A percentile compares a stretch with the other conserved stretches of the same genome.
phyloP scores from a whole-genome alignment of 169 alveolate species.

The Eimeria falciformis region DNA sequence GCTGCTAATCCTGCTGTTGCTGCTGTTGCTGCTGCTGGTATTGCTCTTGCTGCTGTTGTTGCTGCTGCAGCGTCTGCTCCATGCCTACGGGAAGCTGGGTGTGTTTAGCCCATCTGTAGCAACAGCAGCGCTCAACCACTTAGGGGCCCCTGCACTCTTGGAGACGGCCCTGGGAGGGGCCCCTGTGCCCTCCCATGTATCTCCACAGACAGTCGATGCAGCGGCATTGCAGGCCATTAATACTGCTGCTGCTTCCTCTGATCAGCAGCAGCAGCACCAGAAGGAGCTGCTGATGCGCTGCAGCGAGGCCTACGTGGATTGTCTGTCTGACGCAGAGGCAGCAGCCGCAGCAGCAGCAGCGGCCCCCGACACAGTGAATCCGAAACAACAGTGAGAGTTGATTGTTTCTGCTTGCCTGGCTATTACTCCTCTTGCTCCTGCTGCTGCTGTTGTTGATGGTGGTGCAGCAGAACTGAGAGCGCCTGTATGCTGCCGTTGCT shows the following conservation, averaged over 20 bases:
- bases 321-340: conserved; percentile 43
- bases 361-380: conserved; percentile 11
- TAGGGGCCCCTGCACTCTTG: background rate
- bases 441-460: background rate
- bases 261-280: conserved; percentile 31
- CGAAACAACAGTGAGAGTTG: conserved; percentile 20
- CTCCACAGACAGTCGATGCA: conserved; percentile 35
- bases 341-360: conserved; percentile 50
- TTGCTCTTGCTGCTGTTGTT: background rate
- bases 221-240: conserved; percentile 35
- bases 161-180: background rate
- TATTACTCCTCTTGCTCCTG: background rate
- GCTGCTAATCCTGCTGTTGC: background rate
- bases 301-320: conserved; percentile 32
- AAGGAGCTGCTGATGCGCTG: conserved; percentile 21
- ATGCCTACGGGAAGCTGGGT: conserved; percentile 54
- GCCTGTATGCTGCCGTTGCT: background rate
- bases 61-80: conserved; percentile 65
- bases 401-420: background rate
- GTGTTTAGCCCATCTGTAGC: conserved; percentile 45
- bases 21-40: conserved; percentile 6
- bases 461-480: background rate
- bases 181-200: conserved; percentile 14
- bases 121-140: conserved; percentile 60
- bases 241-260: background rate